These are phyloP conservation scores for Flagelloscypha sp. DNA, from an alignment of 768 basidiomycete genomes.

Conservation along the genomic window DNA sequence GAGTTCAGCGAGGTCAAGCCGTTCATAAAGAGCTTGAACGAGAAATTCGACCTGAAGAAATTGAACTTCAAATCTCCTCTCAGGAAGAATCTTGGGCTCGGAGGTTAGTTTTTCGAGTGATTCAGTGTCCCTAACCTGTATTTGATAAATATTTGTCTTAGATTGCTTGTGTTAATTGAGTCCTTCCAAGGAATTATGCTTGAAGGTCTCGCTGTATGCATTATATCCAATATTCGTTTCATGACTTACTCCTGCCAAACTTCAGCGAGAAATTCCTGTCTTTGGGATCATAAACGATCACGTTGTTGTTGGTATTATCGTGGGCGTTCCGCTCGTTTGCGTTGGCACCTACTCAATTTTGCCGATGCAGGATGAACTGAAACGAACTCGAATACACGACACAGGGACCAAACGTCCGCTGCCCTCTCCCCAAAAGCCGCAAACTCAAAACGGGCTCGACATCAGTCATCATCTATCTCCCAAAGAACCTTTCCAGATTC, in stretches of 20 bases:
- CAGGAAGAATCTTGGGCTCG: conserved; percentile 75
- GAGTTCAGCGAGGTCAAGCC: too few relatives aligned
- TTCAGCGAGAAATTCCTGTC: conserved; percentile 76
- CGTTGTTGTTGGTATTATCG: conserved; percentile 69
- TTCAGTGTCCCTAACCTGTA: too few relatives aligned
- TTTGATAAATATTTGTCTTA: too few relatives aligned
- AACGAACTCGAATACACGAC: conserved; percentile 13
- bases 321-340: conserved; percentile 20
- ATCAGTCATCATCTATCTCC: conserved; percentile 13
- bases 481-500: conserved; percentile 3
- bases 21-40: conserved; percentile 74
- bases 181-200: too few relatives aligned
- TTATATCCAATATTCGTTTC: neutral
- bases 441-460: conserved; percentile 14
- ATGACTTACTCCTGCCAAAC: conserved; percentile 4
- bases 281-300: conserved; percentile 64
- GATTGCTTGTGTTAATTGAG: too few relatives aligned
- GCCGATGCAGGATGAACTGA: conserved; percentile 43
- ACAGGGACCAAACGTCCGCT: neutral
- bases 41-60: conserved; percentile 53
- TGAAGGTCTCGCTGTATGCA: too few relatives aligned
- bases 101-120: conserved; percentile 45
- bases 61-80: conserved; percentile 41
- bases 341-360: neutral
- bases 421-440: conserved; percentile 1